Evolutionary conservation across 1,139 yeast species (phyloP).

Genomic region (Geotrichum macrosporum): DNA sequence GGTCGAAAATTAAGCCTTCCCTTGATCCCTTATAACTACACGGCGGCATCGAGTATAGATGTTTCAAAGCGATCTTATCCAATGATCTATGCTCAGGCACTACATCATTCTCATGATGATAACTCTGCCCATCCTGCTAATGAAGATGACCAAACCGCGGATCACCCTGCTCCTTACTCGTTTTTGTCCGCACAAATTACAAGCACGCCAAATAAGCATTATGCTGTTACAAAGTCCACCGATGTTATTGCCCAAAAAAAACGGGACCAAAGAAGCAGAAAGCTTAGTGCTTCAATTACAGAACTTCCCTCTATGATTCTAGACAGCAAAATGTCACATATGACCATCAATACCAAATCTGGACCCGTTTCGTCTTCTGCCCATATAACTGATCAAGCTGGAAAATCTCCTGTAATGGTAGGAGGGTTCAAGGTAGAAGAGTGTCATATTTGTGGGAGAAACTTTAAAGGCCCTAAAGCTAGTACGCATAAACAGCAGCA

Average conservation of each 20-base stretch:
- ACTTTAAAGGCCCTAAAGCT: constrained; percentile 46
- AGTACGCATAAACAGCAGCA: constrained; percentile 48
- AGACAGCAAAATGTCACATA: constrained; percentile 13
- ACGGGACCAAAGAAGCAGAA: constrained; percentile 3
- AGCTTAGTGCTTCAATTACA: constrained; percentile 2
- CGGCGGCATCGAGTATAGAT: neutral
- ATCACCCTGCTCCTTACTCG: constrained; percentile 1
- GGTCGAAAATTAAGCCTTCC: constrained; percentile 8
- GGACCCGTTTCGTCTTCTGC: constrained; percentile 22
- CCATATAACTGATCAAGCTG: constrained; percentile 7
- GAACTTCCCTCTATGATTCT: constrained; percentile 6
- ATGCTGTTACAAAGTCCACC: constrained; percentile 7
- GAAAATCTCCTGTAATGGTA: constrained; percentile 7
- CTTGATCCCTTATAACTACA: neutral
- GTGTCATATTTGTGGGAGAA: constrained; percentile 43
- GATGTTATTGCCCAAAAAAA: constrained; percentile 1
- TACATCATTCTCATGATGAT: constrained; percentile 1
- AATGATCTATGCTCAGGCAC: constrained; percentile 6
- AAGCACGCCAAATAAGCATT: constrained; percentile 2
- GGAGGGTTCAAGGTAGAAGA: constrained; percentile 36
- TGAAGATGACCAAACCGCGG: neutral
- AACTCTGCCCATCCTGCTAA: neutral
- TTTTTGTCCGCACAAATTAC: constrained; percentile 7
- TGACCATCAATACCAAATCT: constrained; percentile 11
- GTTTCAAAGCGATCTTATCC: constrained; percentile 2